A percentile compares a stretch with the other conserved stretches of the same genome.
These are phyloP conservation scores for Sporormia fimetaria DNA, from an alignment of 495 filamentous ascomycete species.

Conservation along the genomic window DNA sequence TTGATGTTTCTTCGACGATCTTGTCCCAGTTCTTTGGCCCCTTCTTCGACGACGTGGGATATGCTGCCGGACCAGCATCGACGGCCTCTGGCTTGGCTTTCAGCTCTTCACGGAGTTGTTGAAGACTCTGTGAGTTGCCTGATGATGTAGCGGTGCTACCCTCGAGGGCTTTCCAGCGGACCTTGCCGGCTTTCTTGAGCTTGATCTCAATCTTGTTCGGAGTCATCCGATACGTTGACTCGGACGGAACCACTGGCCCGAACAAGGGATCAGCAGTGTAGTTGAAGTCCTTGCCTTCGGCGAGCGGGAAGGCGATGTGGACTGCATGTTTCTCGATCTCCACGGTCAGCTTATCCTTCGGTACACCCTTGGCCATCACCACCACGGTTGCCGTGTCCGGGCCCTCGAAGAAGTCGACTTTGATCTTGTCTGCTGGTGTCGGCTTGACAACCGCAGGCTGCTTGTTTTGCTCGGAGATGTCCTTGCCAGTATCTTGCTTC, in stretches of 20 bases:
- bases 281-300: constrained; percentile 44
- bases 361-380: constrained; percentile 60
- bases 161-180: constrained; percentile 71
- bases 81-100: not conserved
- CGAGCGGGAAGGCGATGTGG: constrained; percentile 55
- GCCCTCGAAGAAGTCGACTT: constrained; percentile 75
- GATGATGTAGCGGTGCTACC: constrained; percentile 29
- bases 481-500: constrained; percentile 25
- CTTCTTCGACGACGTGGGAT: constrained; percentile 77
- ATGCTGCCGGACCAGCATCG: constrained; percentile 40
- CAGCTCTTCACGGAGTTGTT: constrained; percentile 13
- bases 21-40: constrained; percentile 94
- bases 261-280: constrained; percentile 64
- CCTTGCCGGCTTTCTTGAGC: constrained; percentile 57
- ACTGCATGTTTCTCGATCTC: constrained; percentile 48
- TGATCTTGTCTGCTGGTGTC: constrained; percentile 51
- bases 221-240: constrained; percentile 52
- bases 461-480: not conserved
- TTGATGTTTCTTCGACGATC: constrained; percentile 47
- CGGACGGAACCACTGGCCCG: constrained; percentile 48
- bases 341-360: constrained; percentile 47
- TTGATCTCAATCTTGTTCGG: constrained; percentile 76
- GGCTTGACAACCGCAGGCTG: constrained; percentile 23
- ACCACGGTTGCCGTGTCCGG: constrained; percentile 52
- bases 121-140: too few species aligned